Percentiles rank a stretch among this genome's conserved stretches.
These are phyloP conservation scores for Saccharomycopsis crataegensis DNA, from an alignment of 1,139 yeast genomes.

Conservation along the genomic window DNA sequence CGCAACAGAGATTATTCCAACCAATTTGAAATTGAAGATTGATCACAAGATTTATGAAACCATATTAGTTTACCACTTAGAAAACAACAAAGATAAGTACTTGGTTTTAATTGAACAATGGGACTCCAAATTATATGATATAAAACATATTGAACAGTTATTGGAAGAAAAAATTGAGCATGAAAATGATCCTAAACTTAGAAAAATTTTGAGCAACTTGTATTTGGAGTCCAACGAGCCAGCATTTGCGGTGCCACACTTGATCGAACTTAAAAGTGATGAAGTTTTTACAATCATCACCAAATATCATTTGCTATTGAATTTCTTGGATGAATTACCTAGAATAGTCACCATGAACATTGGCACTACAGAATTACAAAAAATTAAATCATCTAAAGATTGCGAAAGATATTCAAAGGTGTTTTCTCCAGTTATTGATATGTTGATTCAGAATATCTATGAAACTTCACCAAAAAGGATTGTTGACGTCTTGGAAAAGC, in stretches of 20 bases:
- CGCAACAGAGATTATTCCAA: conserved; percentile 51
- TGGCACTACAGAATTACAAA: conserved; percentile 27
- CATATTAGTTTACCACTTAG: conserved; percentile 45
- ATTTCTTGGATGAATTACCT: conserved; percentile 44
- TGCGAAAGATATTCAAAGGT: conserved; percentile 35
- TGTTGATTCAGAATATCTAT: conserved; percentile 59
- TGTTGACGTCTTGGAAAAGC: conserved; percentile 47
- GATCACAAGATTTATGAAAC: conserved; percentile 40
- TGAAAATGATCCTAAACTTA: conserved; percentile 29
- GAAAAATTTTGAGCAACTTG: conserved; percentile 47
- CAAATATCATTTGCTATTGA: conserved; percentile 51
- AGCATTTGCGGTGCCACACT: conserved; percentile 54
- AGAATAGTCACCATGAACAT: conserved; percentile 44
- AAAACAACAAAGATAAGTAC: conserved; percentile 33
- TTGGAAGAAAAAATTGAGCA: conserved; percentile 38
- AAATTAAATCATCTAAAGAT: conserved; percentile 22
- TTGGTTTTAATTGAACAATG: conserved; percentile 42
- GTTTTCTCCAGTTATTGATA: conserved; percentile 40
- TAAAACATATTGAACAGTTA: conserved; percentile 35
- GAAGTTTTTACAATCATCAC: conserved; percentile 52
- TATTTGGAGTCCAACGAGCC: conserved; percentile 55
- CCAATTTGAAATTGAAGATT: conserved; percentile 33
- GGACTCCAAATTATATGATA: conserved; percentile 52
- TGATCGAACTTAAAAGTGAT: conserved; percentile 47
- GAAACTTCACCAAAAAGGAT: conserved; percentile 51